These are phyloP conservation scores for Manihot esculenta DNA, from an alignment of 441 rosid species.

Conservation along the genomic window DNA sequence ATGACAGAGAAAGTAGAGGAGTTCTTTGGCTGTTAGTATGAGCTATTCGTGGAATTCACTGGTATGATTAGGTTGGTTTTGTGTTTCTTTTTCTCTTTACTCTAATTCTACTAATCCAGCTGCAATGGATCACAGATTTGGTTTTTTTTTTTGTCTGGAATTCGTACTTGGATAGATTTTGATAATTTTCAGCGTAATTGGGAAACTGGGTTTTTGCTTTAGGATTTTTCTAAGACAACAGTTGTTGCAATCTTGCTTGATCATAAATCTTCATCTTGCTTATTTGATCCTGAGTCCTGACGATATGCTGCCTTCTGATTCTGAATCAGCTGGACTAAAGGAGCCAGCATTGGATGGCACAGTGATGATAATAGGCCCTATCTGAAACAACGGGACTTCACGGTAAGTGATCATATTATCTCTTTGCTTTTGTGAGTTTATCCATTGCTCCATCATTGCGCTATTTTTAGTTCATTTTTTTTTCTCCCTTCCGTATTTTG, in stretches of 20 bases:
- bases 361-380: conserved; percentile 86
- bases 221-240: background rate
- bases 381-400: conserved; percentile 74
- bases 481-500: background rate
- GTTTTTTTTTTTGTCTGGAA: background rate
- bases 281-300: too few relatives aligned
- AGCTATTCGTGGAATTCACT: conserved; percentile 84
- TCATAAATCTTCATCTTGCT: background rate
- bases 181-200: background rate
- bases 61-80: conserved; percentile 69
- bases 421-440: background rate
- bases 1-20: conserved; percentile 81
- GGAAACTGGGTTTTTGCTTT: background rate
- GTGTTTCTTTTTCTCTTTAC: background rate
- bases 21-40: conserved; percentile 73
- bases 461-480: background rate
- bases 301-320: background rate
- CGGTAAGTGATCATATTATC: conserved; percentile 36
- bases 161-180: background rate
- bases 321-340: conserved; percentile 68
- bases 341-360: conserved; percentile 95
- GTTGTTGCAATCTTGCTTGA: too few relatives aligned
- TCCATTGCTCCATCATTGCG: background rate
- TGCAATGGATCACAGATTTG: background rate
- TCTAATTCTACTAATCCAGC: too few relatives aligned